phyloP scores from a whole-genome alignment of 2,329 filamentous ascomycete genomes.

The Trichoderma guizhouense region DNA sequence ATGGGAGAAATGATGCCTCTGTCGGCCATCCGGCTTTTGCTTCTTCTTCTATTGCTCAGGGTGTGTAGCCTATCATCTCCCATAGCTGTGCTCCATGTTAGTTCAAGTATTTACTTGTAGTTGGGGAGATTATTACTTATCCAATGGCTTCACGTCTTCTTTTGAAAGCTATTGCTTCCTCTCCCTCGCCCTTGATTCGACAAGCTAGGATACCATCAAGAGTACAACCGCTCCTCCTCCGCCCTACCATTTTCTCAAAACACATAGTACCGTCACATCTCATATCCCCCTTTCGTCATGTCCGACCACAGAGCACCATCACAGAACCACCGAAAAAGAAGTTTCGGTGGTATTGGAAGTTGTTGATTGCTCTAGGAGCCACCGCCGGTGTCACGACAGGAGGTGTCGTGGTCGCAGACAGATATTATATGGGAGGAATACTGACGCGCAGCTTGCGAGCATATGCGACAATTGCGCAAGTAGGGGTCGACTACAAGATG shows the following conservation, averaged over 20 bases:
- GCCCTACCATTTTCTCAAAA: not conserved
- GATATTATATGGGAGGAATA: conserved; percentile 11
- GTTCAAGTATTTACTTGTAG: not conserved
- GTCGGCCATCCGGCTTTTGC: not conserved
- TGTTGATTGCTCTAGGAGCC: not conserved
- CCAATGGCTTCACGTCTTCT: conserved; percentile 5
- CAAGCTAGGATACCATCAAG: not conserved
- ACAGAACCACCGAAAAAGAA: not conserved
- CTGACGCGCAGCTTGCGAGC: conserved; percentile 8
- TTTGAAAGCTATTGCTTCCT: not conserved
- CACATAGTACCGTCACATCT: not conserved
- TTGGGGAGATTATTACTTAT: not conserved
- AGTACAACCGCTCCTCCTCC: not conserved
- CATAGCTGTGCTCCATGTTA: not conserved
- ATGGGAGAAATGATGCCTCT: not conserved
- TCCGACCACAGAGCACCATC: not conserved
- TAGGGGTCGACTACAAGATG: conserved; percentile 13
- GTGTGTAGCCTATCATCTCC: not conserved
- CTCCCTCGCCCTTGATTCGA: not conserved
- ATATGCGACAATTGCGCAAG: not conserved
- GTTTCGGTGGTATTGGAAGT: conserved; percentile 14
- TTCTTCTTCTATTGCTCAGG: not conserved
- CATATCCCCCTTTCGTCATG: not conserved
- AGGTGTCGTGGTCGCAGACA: not conserved
- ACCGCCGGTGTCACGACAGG: not conserved